These are phyloP conservation scores for Striga hermonthica DNA, from an alignment of 305 asterid species.

Conservation along the genomic window DNA sequence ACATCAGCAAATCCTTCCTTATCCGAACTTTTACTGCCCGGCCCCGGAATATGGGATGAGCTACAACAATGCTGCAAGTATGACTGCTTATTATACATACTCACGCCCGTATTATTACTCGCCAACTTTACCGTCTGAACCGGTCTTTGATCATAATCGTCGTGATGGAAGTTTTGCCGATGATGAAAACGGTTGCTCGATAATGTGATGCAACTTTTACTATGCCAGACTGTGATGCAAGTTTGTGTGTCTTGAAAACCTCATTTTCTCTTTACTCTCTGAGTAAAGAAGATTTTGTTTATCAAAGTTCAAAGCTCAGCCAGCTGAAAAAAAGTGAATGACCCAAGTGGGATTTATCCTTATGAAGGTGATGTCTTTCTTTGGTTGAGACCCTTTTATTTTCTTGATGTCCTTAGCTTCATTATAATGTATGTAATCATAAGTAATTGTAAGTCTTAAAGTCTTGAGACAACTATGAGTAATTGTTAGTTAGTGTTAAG, in stretches of 20 bases:
- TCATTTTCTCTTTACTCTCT: background rate
- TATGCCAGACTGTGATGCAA: conserved; percentile 1
- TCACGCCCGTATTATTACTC: conserved; percentile 29
- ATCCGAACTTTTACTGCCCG: conserved; percentile 41
- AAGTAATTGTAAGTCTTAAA: too few relatives aligned
- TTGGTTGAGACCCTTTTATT: conserved; percentile 28
- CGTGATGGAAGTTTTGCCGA: conserved; percentile 30
- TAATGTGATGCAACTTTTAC: conserved; percentile 40
- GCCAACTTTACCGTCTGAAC: conserved; percentile 29
- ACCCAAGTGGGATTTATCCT: conserved; percentile 23
- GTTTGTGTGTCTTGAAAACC: conserved; percentile 14
- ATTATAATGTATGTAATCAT: too few relatives aligned
- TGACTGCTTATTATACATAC: conserved; percentile 34
- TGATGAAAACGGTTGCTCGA: conserved; percentile 45
- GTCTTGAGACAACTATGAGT: too few relatives aligned
- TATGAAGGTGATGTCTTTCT: conserved; percentile 26
- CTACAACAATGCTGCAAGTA: conserved; percentile 37
- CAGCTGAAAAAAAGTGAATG: conserved; percentile 29
- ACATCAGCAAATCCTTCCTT: conserved; percentile 37
- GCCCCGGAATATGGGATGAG: conserved; percentile 52
- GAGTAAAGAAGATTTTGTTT: conserved; percentile 21
- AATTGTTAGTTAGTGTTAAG: too few relatives aligned
- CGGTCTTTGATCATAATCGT: conserved; percentile 17
- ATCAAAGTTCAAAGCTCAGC: conserved; percentile 3
- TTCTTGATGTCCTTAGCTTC: conserved; percentile 25